These are phyloP conservation scores for Osmozyma mogii DNA, from an alignment of 805 yeast genomes.

Conservation along the genomic window DNA sequence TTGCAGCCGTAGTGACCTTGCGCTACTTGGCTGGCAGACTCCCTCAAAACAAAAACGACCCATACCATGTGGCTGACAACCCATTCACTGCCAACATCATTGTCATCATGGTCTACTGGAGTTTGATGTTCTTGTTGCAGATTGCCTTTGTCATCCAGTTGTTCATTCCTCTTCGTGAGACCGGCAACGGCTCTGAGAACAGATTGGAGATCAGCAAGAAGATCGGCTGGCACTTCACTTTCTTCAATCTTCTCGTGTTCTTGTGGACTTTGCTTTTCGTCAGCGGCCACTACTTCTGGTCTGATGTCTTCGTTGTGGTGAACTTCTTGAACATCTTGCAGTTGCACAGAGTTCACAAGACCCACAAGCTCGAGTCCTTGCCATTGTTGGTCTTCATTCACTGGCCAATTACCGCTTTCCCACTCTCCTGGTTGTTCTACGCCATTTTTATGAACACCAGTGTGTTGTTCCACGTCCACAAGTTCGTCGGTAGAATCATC, in stretches of 20 bases:
- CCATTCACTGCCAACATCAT: conserved; percentile 60
- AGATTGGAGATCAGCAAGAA: conserved; percentile 22
- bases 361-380: conserved; percentile 47
- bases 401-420: conserved; percentile 58
- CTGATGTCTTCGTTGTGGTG: conserved; percentile 50
- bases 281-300: conserved; percentile 46
- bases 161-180: conserved; percentile 26
- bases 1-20: conserved; percentile 49
- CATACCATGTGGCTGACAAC: conserved; percentile 49
- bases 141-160: conserved; percentile 39
- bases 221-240: conserved; percentile 55
- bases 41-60: conserved; percentile 37
- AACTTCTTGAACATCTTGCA: conserved; percentile 54
- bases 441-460: conserved; percentile 85
- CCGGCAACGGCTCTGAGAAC: conserved; percentile 8
- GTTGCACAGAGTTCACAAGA: conserved; percentile 51
- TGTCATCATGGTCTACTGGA: conserved; percentile 52
- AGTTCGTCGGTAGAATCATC: conserved; percentile 53
- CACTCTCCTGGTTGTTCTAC: conserved; percentile 67
- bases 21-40: conserved; percentile 52
- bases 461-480: conserved; percentile 54
- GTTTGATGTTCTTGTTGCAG: conserved; percentile 45
- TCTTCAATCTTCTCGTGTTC: conserved; percentile 53
- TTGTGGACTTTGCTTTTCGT: conserved; percentile 60
- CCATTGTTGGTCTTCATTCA: conserved; percentile 53